Percentiles rank a stretch among this genome's conserved stretches.
These are phyloP conservation scores for Cicer chorassanicum DNA, from an alignment of 306 rosid species.

Conservation along the genomic window DNA sequence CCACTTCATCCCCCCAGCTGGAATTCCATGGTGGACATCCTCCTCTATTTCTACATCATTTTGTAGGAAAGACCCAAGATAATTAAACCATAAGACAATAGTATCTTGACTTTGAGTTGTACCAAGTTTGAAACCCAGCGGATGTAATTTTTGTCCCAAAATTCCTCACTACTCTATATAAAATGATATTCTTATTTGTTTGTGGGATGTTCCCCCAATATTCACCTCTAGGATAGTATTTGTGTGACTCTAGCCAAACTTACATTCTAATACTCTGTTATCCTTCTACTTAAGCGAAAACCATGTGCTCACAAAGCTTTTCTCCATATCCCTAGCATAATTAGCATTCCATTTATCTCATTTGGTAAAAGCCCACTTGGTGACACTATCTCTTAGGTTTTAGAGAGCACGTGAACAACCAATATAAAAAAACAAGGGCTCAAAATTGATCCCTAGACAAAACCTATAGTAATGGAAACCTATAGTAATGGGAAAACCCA, in stretches of 20 bases:
- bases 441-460: neutral
- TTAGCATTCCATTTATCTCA: neutral
- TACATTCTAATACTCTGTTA: neutral
- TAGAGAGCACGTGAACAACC: neutral
- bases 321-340: neutral
- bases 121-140: slow-evolving; percentile 10
- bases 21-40: neutral
- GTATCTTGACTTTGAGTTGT: slow-evolving; percentile 29
- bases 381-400: neutral
- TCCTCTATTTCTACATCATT: neutral
- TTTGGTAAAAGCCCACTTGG: neutral
- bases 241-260: neutral
- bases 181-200: neutral
- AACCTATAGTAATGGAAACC: neutral
- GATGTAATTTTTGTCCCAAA: slow-evolving; percentile 15
- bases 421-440: neutral
- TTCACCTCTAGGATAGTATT: neutral
- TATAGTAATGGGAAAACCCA: neutral
- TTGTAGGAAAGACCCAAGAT: neutral
- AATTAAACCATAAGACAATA: neutral
- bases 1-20: neutral
- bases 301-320: neutral
- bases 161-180: slow-evolving; percentile 3
- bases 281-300: neutral
- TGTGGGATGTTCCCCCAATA: neutral